Base-by-base conservation (phyloP, 2,329 filamentous ascomycete genomes). In the Colletotrichum tofieldiae region DNA sequence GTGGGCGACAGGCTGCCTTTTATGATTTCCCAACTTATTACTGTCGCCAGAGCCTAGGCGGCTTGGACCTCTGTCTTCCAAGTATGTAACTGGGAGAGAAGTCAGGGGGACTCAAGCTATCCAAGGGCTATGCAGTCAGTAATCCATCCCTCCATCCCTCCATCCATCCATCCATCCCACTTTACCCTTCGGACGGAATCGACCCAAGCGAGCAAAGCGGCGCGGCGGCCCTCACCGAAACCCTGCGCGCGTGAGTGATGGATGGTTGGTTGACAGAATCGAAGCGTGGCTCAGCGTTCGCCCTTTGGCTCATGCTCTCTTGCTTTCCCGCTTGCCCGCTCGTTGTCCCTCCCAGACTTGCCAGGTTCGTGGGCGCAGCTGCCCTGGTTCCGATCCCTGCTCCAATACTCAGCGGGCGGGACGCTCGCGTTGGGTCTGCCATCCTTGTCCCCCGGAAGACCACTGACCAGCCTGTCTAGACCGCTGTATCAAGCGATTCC, bases 301-400 rank as follows among this genome's bases (percentile, higher is more conserved):
- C 39, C 43, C 16, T 37, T 35, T 55, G 29, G 47, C 45, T 39
- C 29, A 26, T 18, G 43, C 54, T 70, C 54, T 56, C 54, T 39
- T 9, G 29, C 18, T 35, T 29, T 55, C n/a, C 23, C 47, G 41
- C 41, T 43, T 37, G 41, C 41, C 32, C n/a, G 37, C 39, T 43
- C 23, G 11, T 29, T 43, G n/a, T 62, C 56, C 26, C 55, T 43
- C 39, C 55, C 23, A 59, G 55, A 37, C 23, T 45, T 60, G 39
- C 41, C 64, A 72, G 52, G 65, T 58, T 60, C 65, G 43, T 65
- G 45, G 60, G 60, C 60, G 49, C 52, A 64, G 65, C 69, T 72
- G 65, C 69, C 69, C 65, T 72, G 69, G 65, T 72, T 69, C 23
- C 47, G 39, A 69, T 32, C 69, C 69, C 60, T 72, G 65, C 58